Percentiles rank a stretch among this genome's conserved stretches.
Evolutionary conservation across 192 early-diverging fungal species (phyloP).

Genomic region (Geosiphon pyriformis): DNA sequence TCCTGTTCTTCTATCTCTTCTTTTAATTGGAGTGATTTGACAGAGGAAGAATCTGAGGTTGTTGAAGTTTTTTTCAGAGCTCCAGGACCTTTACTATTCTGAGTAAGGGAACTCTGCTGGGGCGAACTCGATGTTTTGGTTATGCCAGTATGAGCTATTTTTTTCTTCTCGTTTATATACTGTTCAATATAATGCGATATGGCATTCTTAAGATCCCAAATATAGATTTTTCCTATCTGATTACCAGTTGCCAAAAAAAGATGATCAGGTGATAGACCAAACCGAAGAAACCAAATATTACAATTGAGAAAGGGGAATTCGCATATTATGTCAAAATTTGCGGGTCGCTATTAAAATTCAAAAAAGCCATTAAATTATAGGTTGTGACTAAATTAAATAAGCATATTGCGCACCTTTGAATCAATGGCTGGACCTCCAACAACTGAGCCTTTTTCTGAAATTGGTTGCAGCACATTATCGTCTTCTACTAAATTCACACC

Average conservation of each 20-base stretch:
- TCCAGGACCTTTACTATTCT: neutral
- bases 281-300: slow-evolving; percentile 22
- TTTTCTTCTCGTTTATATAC: slow-evolving; percentile 8
- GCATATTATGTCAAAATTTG: slow-evolving; percentile 20
- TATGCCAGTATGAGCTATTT: neutral
- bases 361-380: neutral
- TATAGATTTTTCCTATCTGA: slow-evolving; percentile 16
- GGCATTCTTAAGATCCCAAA: slow-evolving; percentile 10
- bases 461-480: neutral
- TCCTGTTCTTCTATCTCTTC: neutral
- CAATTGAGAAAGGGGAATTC: slow-evolving; percentile 19
- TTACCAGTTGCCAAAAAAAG: slow-evolving; percentile 13
- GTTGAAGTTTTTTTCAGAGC: neutral
- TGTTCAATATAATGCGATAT: slow-evolving; percentile 13
- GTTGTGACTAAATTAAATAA: neutral
- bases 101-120: neutral
- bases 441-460: neutral
- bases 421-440: slow-evolving; percentile 11
- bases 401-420: neutral
- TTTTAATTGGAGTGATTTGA: neutral
- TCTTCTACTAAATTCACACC: slow-evolving; percentile 6
- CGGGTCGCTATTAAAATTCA: slow-evolving; percentile 6
- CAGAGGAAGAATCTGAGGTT: neutral
- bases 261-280: slow-evolving; percentile 12
- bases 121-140: neutral